Evolutionary conservation across 768 basidiomycete species (phyloP).

Genomic region (Astraeus odoratus): DNA sequence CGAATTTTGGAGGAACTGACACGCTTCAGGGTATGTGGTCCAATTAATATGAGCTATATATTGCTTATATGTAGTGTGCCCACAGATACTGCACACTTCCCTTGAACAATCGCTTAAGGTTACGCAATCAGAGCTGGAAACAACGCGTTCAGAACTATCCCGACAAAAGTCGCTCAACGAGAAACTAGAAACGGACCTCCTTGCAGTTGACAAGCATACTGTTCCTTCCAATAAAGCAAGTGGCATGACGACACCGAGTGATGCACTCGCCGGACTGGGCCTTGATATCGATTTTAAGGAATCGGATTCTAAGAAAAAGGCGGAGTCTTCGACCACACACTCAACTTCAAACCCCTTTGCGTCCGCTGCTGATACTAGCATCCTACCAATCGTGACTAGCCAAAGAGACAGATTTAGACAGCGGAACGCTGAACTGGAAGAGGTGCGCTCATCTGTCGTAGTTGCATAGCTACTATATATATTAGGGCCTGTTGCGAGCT

Average conservation of each 20-base stretch:
- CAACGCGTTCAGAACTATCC: slow-evolving; percentile 58
- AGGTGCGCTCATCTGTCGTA: slow-evolving; percentile 41
- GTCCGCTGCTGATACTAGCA: slow-evolving; percentile 81
- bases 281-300: slow-evolving; percentile 37
- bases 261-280: slow-evolving; percentile 68
- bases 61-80: neutral
- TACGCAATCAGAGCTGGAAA: slow-evolving; percentile 50
- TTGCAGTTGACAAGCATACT: slow-evolving; percentile 61
- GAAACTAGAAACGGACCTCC: slow-evolving; percentile 84
- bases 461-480: too few relatives aligned
- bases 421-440: slow-evolving; percentile 94
- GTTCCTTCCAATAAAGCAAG: slow-evolving; percentile 11
- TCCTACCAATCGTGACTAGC: slow-evolving; percentile 96
- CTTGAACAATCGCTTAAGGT: slow-evolving; percentile 62
- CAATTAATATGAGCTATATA: neutral
- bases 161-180: slow-evolving; percentile 81
- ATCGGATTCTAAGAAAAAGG: slow-evolving; percentile 10
- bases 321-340: slow-evolving; percentile 27
- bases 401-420: slow-evolving; percentile 97
- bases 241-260: slow-evolving; percentile 30
- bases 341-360: slow-evolving; percentile 66
- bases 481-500: too few relatives aligned
- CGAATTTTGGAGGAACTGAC: slow-evolving; percentile 89
- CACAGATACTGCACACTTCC: slow-evolving; percentile 76
- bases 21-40: slow-evolving; percentile 63